Conservation (phyloP, 129 eudicot species). For the Flaveria brownii region DNA sequence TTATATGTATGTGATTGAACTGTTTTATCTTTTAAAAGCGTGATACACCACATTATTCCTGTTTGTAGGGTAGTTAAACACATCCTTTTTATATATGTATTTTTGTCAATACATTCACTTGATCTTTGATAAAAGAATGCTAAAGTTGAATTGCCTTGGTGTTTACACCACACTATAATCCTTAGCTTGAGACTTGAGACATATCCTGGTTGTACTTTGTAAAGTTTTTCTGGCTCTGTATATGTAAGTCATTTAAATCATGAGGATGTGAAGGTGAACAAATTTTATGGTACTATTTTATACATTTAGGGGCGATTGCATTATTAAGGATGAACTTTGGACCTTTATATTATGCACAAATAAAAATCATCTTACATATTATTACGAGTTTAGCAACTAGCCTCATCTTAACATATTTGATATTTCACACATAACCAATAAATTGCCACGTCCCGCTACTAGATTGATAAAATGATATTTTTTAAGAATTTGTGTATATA, state of each 20-base stretch:
- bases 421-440: neutral
- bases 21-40: neutral
- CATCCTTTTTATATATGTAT: neutral
- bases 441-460: neutral
- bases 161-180: neutral
- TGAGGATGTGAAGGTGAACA: neutral
- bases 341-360: neutral
- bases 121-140: neutral
- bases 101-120: neutral
- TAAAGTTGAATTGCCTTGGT: neutral
- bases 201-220: neutral
- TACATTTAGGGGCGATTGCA: neutral
- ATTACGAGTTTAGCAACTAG: neutral
- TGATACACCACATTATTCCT: neutral
- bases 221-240: neutral
- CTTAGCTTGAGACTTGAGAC: neutral
- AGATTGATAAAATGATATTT: neutral
- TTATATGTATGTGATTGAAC: neutral
- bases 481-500: no score
- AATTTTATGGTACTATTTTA: neutral
- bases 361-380: neutral
- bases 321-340: neutral
- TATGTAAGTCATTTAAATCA: neutral
- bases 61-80: neutral
- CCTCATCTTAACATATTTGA: neutral